Evolutionary conservation across 2,329 filamentous ascomycete species (phyloP), one percentile per base, ranked within the genome.

Genomic region (Talaromyces verruculosus): DNA sequence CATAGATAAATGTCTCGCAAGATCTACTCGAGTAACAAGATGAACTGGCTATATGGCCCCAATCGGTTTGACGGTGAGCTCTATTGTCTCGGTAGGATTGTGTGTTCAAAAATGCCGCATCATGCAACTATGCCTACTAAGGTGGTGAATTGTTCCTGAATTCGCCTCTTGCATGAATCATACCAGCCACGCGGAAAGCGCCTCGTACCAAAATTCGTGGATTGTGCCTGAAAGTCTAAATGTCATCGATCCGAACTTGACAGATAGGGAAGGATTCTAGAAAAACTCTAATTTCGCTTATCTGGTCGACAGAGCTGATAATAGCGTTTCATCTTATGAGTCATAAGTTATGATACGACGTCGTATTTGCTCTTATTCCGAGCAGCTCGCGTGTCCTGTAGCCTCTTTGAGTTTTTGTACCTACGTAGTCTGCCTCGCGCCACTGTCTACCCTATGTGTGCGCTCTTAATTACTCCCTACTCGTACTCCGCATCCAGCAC

Each of bases 231-330:
- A 35, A 55, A 59, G 37, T 41, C 55, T 58, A 58, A 41, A 10
- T 35, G 53, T 58, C n/a, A 25, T 13, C 35, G 8, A 4, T 30
- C 33, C 3, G 51, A 28, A 11, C 6, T 22, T 28, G 30, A 47
- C 22, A 62, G 45, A 53, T 63, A 22, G 15, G 47, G 61, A 63
- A 63, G 37, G 37, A 55, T 63, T 63, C 61, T 33, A 45, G 61
- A 63, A 63, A 43, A 55, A 55, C 28, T 55, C 51, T 55, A 55
- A 22, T 35, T 35, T 11, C 8, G 7, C 25, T 17, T 17, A 47
- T 47, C 10, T 8, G 43, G 5, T 47, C 43, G n/a, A 22, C n/a
- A 19, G n/a, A 25, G 17, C 41, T 19, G 41, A 25, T 25, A 22
- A 19, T 8, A 45, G 41, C 41, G 41, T 45, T 5, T 11, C 41